Percentiles rank a stretch among this genome's conserved stretches.
Evolutionary conservation across 148 eudicot species (phyloP).

Genomic region (Silene latifolia): DNA sequence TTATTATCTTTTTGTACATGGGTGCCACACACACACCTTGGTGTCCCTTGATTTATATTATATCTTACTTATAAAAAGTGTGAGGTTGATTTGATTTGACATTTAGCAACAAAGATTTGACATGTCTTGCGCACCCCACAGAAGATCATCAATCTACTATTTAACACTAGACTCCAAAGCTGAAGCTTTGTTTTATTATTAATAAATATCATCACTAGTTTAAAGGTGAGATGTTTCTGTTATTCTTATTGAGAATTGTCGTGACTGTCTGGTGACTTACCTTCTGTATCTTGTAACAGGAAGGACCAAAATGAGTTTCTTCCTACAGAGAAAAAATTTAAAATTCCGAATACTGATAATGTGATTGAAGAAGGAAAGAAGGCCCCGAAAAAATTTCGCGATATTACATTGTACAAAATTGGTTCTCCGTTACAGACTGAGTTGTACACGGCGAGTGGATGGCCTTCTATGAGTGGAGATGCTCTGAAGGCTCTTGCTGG

Average conservation of each 20-base stretch:
- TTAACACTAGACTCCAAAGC: neutral
- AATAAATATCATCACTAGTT: neutral
- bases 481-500: slow-evolving; percentile 81
- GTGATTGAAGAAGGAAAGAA: slow-evolving; percentile 91
- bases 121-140: neutral
- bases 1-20: neutral
- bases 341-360: slow-evolving; percentile 67
- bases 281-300: slow-evolving; percentile 33
- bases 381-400: slow-evolving; percentile 57
- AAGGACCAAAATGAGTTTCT: slow-evolving; percentile 56
- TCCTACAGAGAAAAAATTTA: slow-evolving; percentile 57
- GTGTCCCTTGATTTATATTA: neutral
- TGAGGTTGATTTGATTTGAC: neutral
- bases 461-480: slow-evolving; percentile 94
- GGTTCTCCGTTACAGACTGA: slow-evolving; percentile 48
- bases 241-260: neutral
- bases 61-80: neutral
- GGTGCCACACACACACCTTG: neutral
- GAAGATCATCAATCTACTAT: neutral
- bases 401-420: slow-evolving; percentile 52
- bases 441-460: slow-evolving; percentile 72
- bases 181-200: neutral
- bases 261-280: neutral
- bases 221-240: neutral
- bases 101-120: neutral